Evolutionary conservation across 2,329 filamentous ascomycete genomes (phyloP).

Genomic region (Fusarium hostae): DNA sequence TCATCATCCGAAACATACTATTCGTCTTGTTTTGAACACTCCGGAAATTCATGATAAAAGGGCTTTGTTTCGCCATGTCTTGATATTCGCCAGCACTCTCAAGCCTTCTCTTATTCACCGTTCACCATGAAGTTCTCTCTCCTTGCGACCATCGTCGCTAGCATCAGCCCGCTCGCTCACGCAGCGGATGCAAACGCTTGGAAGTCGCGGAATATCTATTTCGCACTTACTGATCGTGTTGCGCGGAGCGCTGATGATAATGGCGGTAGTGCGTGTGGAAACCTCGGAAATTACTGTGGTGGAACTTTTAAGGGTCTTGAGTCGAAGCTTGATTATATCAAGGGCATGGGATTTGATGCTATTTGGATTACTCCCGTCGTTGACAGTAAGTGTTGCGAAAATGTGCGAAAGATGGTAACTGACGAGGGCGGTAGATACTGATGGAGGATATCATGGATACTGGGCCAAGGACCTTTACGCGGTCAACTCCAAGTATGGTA

Average conservation of each 20-base stretch:
- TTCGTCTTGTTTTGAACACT: background rate
- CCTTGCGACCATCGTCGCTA: constrained; percentile 15
- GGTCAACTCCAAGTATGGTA: constrained; percentile 30
- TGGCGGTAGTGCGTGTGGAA: constrained; percentile 55
- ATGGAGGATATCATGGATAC: constrained; percentile 35
- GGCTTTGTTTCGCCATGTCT: background rate
- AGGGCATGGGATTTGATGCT: constrained; percentile 69
- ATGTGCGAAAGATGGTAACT: accelerated
- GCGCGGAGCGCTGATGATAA: constrained; percentile 57
- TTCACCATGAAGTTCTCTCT: constrained; percentile 22
- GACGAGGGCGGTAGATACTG: background rate
- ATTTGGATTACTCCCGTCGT: constrained; percentile 70
- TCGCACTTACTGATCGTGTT: constrained; percentile 67
- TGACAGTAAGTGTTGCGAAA: constrained; percentile 46
- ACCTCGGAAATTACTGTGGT: constrained; percentile 65
- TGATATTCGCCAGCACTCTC: background rate
- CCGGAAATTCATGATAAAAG: background rate
- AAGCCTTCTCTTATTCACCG: background rate
- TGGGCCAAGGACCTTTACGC: constrained; percentile 30
- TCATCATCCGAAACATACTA: background rate
- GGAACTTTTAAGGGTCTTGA: constrained; percentile 69
- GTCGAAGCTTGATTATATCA: constrained; percentile 71
- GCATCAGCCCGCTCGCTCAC: background rate
- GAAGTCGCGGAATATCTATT: constrained; percentile 68
- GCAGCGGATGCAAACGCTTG: constrained; percentile 55